A percentile compares a stretch with the other conserved stretches of the same genome.
phyloP scores from a whole-genome alignment of 73 alveolate species.

The Tetrahymena malaccensis region DNA sequence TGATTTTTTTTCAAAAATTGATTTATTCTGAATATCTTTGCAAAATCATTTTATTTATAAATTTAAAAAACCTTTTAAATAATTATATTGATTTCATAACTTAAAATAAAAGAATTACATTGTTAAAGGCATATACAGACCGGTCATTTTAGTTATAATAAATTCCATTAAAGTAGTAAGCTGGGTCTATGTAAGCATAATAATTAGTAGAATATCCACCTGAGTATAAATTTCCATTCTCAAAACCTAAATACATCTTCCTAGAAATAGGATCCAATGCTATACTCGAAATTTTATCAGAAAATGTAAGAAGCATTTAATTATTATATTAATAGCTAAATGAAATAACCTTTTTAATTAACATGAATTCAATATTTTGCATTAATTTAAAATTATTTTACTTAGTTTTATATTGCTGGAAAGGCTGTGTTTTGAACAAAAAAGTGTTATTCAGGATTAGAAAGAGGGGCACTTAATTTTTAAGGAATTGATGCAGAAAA shows the following conservation, averaged over 20 bases:
- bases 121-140: not conserved
- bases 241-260: not conserved
- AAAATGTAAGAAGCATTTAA: not conserved
- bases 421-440: not conserved
- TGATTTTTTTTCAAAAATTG: no score
- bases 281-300: not conserved
- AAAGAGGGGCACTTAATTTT: not conserved
- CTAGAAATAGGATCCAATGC: not conserved
- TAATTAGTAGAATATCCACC: not conserved
- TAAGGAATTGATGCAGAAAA: not conserved
- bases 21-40: no score
- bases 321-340: not conserved
- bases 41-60: no score
- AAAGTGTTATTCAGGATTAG: not conserved
- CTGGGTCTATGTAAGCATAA: not conserved
- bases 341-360: not conserved
- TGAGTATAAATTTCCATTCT: not conserved
- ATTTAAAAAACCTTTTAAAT: no score
- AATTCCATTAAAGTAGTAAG: not conserved
- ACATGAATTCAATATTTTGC: not conserved
- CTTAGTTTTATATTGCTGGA: not conserved
- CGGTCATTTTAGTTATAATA: not conserved
- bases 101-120: not conserved
- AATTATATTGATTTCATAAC: no score
- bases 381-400: not conserved